phyloP scores from a whole-genome alignment of 129 eudicot species.

The Flaveria brownii region DNA sequence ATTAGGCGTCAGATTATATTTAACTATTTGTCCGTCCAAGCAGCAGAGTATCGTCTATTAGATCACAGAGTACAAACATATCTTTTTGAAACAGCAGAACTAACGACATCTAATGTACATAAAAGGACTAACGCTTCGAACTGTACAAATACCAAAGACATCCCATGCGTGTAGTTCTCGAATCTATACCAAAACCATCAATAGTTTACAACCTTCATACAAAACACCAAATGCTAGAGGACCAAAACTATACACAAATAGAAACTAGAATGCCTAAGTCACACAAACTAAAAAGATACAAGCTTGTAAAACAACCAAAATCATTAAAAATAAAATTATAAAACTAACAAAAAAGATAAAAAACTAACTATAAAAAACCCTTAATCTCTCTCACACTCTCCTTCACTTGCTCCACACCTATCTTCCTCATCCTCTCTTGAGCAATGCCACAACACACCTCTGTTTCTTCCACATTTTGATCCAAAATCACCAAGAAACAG shows the following conservation, averaged over 20 bases:
- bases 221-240: not conserved
- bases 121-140: not conserved
- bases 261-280: not conserved
- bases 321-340: not conserved
- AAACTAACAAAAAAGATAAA: not conserved
- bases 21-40: not conserved
- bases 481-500: not conserved
- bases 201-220: no score
- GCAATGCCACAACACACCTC: conserved; percentile 40
- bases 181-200: no score
- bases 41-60: no score
- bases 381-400: conserved; percentile 36
- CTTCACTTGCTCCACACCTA: not conserved
- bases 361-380: conserved; percentile 40
- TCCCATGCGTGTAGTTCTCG: no score
- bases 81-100: no score
- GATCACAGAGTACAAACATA: no score
- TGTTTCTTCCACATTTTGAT: conserved; percentile 27
- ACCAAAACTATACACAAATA: not conserved
- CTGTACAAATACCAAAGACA: no score
- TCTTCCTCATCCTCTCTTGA: conserved; percentile 34
- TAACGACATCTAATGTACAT: not conserved
- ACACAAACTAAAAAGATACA: not conserved
- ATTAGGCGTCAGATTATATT: not conserved
- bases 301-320: not conserved